Base-by-base conservation (phyloP, 225 moss, liverwort and hornwort genomes). In the Rhytidiadelphus loreus region DNA sequence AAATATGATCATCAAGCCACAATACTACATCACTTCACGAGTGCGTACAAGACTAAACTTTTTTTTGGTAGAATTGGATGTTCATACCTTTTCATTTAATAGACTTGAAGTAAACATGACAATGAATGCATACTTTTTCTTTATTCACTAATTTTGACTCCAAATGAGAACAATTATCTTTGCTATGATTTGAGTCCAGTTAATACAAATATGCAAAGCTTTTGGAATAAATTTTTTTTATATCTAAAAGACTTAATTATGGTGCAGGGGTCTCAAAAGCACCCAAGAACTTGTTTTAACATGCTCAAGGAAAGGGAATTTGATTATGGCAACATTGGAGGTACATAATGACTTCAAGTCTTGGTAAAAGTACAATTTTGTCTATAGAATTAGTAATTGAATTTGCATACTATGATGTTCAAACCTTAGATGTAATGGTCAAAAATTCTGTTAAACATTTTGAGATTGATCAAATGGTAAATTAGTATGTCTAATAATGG, bases 291-390 rank as follows among this genome's bases (percentile, higher is more conserved):
- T 53, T 90, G 90, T 72, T 90, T 90, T 10, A 90, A 90, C 13
- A 79, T 90, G 37, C 13, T 78, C 2, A 37, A n/a, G 5, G 90
- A 90, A 71, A 7, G 6, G 8, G 44, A 61, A 8, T 90, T 60
- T n/a, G 56, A 87, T 30, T 87, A 44, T 87, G 90, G 90, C 37
- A 87, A 79, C 37, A 70, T 90, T 29, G 90, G 90, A 90, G 90
- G 90, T 88, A 88, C 1, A 3, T 0, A 41, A 6, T 53, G 4
- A 64, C 22, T 58, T 58, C 35, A 59, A 66, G 41, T 59, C 3
- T 41, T 0, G 1, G 2, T 59, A 29, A 41, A 12, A 18, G 3
- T 29, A 29, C 1, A 59, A 13, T 59, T 59, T 1, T 2, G 0
- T 44, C 4, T 33, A 46, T 1, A 1, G 2, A 19, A 3, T 11